These are phyloP conservation scores for Podosphaera leucotricha DNA, from an alignment of 2,329 filamentous ascomycete genomes.

Conservation along the genomic window DNA sequence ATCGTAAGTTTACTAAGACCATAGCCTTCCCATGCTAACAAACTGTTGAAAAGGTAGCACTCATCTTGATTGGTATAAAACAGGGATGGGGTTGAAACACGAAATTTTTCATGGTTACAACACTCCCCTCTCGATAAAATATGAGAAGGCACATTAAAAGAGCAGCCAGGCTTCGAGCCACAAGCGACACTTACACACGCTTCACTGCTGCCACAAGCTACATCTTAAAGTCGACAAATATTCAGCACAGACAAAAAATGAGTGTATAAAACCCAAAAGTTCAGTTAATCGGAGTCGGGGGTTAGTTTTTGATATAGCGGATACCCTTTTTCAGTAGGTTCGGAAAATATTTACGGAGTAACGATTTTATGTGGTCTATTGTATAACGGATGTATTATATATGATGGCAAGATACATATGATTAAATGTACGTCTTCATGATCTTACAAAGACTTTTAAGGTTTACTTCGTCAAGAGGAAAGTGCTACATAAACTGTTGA, in stretches of 20 bases:
- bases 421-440: neutral
- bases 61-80: constrained; percentile 4
- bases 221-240: neutral
- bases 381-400: neutral
- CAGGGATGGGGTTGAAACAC: constrained; percentile 3
- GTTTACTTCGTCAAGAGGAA: neutral
- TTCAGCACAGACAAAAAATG: neutral
- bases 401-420: neutral
- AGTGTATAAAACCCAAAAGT: neutral
- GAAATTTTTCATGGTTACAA: neutral
- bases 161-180: neutral
- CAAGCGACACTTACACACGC: neutral
- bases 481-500: neutral
- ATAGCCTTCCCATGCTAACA: constrained; percentile 1
- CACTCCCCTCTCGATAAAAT: neutral
- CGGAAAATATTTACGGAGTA: neutral
- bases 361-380: neutral
- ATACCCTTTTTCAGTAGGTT: neutral
- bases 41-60: constrained; percentile 2
- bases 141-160: neutral
- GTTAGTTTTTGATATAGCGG: neutral
- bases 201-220: too few relatives aligned
- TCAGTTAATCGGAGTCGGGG: neutral
- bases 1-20: constrained; percentile 21
- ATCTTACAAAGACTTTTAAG: neutral